Evolutionary conservation across 169 alveolate species (phyloP).

Genomic region (Plasmodium berghei): DNA sequence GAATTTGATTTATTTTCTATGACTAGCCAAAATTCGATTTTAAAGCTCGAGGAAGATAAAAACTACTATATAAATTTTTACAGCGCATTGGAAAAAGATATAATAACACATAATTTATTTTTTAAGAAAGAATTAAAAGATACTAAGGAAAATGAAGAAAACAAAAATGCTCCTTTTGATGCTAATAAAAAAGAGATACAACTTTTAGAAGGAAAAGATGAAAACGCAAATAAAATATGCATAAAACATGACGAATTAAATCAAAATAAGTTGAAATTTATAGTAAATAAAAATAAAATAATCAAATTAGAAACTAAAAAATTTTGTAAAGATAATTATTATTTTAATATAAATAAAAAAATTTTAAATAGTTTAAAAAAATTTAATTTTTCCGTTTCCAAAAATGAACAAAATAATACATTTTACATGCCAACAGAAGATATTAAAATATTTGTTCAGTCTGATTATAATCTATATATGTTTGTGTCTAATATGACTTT

Average conservation of each 20-base stretch:
- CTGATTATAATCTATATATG: conserved; percentile 48
- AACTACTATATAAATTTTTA: conserved; percentile 21
- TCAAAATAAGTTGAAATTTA: no score
- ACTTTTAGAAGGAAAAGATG: background rate
- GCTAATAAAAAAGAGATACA: background rate
- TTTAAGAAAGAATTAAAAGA: conserved; percentile 1
- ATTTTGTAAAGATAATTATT: conserved; percentile 37
- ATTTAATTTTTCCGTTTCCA: conserved; percentile 44
- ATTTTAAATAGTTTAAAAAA: conserved; percentile 37
- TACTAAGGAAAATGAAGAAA: background rate
- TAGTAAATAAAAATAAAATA: conserved; percentile 24
- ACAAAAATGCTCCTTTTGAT: no score
- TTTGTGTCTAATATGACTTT: conserved; percentile 60
- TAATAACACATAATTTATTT: background rate
- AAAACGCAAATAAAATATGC: no score
- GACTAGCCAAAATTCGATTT: conserved; percentile 17
- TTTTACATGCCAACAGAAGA: conserved; percentile 38
- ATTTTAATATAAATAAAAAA: conserved; percentile 24
- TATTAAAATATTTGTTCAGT: conserved; percentile 45
- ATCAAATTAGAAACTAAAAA: conserved; percentile 28
- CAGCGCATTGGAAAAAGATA: conserved; percentile 5
- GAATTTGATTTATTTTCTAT: conserved; percentile 30
- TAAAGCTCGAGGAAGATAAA: conserved; percentile 19
- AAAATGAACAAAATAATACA: conserved; percentile 28
- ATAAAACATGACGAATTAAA: no score